These are phyloP conservation scores for Penicillium sp. DNA, from an alignment of 2,329 filamentous ascomycete genomes.

Conservation along the genomic window DNA sequence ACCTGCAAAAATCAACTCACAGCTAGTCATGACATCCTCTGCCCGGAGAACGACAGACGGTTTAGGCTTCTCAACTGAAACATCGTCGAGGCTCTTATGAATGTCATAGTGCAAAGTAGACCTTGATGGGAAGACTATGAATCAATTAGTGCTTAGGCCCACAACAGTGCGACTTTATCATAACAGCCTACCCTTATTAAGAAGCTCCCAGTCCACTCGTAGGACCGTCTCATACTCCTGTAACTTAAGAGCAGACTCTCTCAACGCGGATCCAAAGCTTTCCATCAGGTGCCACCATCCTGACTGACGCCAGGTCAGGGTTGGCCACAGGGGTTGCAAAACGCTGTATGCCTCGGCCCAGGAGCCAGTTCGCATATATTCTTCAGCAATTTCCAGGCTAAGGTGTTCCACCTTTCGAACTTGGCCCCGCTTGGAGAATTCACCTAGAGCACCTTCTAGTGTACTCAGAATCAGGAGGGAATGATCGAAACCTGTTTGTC, in stretches of 20 bases:
- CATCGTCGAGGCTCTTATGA: slow-evolving; percentile 45
- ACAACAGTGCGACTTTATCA: not conserved
- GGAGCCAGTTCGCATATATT: slow-evolving; percentile 51
- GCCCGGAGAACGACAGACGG: slow-evolving; percentile 49
- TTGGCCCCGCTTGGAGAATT: slow-evolving; percentile 56
- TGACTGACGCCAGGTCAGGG: slow-evolving; percentile 58
- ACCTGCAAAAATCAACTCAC: slow-evolving; percentile 31
- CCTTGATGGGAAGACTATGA: slow-evolving; percentile 37
- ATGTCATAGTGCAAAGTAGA: slow-evolving; percentile 47
- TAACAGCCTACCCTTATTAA: slow-evolving; percentile 35
- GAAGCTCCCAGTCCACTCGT: slow-evolving; percentile 58
- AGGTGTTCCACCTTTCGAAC: slow-evolving; percentile 55
- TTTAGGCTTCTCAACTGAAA: slow-evolving; percentile 41
- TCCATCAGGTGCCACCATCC: slow-evolving; percentile 60
- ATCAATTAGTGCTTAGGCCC: slow-evolving; percentile 5
- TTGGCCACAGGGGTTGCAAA: slow-evolving; percentile 56
- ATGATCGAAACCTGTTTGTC: slow-evolving; percentile 51
- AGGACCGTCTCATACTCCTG: slow-evolving; percentile 51
- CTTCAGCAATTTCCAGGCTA: slow-evolving; percentile 55
- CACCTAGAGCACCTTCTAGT: slow-evolving; percentile 48
- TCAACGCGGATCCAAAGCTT: slow-evolving; percentile 54
- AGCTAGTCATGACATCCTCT: slow-evolving; percentile 50
- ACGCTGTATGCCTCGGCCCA: slow-evolving; percentile 54
- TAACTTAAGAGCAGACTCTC: slow-evolving; percentile 52
- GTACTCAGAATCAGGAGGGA: slow-evolving; percentile 50